Conservation (phyloP, 2,329 filamentous ascomycete species). For the Epichloe hybrida region DNA sequence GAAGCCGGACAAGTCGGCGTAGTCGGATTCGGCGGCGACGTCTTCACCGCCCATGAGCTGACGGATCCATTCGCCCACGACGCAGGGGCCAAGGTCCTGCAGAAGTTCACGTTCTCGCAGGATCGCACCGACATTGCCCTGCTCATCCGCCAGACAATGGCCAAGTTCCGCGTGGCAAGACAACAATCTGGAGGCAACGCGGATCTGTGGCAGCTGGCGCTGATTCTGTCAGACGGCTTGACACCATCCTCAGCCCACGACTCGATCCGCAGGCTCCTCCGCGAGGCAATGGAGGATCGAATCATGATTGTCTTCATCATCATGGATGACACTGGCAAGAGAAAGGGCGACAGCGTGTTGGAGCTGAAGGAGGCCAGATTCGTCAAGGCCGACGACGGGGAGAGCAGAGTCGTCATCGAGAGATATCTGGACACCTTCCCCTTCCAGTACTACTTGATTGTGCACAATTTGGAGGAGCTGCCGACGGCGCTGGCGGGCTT, state of each 20-base stretch:
- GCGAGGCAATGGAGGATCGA: slow-evolving; percentile 79
- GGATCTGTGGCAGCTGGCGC: slow-evolving; percentile 88
- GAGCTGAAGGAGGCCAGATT: slow-evolving; percentile 84
- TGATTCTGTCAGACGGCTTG: slow-evolving; percentile 88
- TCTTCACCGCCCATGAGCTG: slow-evolving; percentile 78
- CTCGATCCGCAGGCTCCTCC: slow-evolving; percentile 64
- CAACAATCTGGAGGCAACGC: slow-evolving; percentile 39
- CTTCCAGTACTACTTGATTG: slow-evolving; percentile 93
- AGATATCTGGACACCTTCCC: slow-evolving; percentile 92
- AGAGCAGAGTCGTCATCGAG: slow-evolving; percentile 64
- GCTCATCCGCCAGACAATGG: slow-evolving; percentile 64
- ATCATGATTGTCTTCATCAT: slow-evolving; percentile 99
- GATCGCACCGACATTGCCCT: slow-evolving; percentile 73
- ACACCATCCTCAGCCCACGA: slow-evolving; percentile 74
- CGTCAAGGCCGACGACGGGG: slow-evolving; percentile 44
- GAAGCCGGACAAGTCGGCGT: slow-evolving; percentile 91
- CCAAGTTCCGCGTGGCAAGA: slow-evolving; percentile 67
- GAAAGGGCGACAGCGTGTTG: slow-evolving; percentile 55
- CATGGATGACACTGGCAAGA: slow-evolving; percentile 52
- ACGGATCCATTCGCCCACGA: slow-evolving; percentile 62
- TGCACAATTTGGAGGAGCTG: slow-evolving; percentile 81
- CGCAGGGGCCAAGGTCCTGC: slow-evolving; percentile 70
- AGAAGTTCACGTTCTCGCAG: slow-evolving; percentile 75
- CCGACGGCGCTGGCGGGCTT: slow-evolving; percentile 77
- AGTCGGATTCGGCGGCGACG: slow-evolving; percentile 73